These are phyloP conservation scores for Aquilaria agallochum DNA, from an alignment of 441 rosid genomes.

Conservation along the genomic window DNA sequence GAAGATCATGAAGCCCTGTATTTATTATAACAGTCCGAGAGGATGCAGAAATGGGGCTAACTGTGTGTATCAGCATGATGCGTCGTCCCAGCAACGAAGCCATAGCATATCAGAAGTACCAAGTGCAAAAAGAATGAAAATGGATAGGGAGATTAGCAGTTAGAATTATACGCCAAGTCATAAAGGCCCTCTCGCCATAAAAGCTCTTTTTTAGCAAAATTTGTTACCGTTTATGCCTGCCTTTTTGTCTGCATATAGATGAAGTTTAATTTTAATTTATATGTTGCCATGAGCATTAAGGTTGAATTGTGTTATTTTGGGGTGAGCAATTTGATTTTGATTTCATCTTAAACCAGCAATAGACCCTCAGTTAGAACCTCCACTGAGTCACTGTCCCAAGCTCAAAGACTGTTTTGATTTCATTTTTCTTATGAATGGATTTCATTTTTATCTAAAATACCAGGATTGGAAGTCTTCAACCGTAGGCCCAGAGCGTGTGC, in stretches of 20 bases:
- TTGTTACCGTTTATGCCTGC: constrained; percentile 14
- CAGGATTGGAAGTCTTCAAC: no score
- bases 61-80: constrained; percentile 79
- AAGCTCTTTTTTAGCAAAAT: constrained; percentile 22
- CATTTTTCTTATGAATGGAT: no score
- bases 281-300: constrained; percentile 15
- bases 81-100: constrained; percentile 47
- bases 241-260: constrained; percentile 24
- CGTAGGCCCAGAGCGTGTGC: no score
- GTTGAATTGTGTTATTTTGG: background rate
- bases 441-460: no score
- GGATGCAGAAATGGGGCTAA: constrained; percentile 94
- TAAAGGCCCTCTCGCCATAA: constrained; percentile 18
- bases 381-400: no score
- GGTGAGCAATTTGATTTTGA: no score
- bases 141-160: constrained; percentile 82
- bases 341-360: no score
- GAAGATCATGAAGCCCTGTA: constrained; percentile 86
- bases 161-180: constrained; percentile 13
- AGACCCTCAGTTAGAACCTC: no score
- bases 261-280: constrained; percentile 12
- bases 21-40: constrained; percentile 79
- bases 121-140: constrained; percentile 80
- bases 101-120: constrained; percentile 43
- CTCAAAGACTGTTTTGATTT: no score